Percentiles rank a stretch among this genome's conserved stretches.
These are phyloP conservation scores for Ophiostoma novo-ulmi DNA, from an alignment of 2,329 filamentous ascomycete genomes.

Conservation along the genomic window DNA sequence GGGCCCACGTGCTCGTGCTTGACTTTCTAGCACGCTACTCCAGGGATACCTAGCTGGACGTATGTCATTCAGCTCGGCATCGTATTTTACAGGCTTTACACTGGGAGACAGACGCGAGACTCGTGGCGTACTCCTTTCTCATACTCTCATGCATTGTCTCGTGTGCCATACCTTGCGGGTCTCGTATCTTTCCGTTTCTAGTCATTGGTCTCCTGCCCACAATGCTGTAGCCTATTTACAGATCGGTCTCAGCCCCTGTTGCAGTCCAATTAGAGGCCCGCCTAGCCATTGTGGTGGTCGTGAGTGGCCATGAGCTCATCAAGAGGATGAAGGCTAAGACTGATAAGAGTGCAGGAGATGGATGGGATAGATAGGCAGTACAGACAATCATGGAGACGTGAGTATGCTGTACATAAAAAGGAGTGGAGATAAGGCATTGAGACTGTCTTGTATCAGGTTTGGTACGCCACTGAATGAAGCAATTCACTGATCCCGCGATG, in stretches of 20 bases:
- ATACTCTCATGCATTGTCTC: slow-evolving; percentile 10
- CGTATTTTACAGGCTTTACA: not conserved
- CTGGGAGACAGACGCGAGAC: not conserved
- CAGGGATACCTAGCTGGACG: not conserved
- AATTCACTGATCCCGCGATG: not conserved
- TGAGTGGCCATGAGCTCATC: slow-evolving; percentile 23
- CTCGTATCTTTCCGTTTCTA: not conserved
- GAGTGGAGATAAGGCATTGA: not conserved
- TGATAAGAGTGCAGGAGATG: not conserved
- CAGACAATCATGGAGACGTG: not conserved
- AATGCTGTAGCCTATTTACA: not conserved
- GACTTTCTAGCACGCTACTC: slow-evolving; percentile 5
- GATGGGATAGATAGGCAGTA: not conserved
- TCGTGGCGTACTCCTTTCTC: not conserved
- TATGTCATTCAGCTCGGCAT: not conserved
- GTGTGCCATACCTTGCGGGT: not conserved
- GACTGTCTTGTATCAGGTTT: not conserved
- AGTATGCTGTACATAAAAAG: not conserved
- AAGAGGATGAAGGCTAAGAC: not conserved
- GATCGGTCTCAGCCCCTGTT: not conserved
- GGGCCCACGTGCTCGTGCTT: slow-evolving; percentile 22
- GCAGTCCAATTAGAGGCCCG: slow-evolving; percentile 17
- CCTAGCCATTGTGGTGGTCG: slow-evolving; percentile 25
- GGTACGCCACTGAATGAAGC: not conserved
- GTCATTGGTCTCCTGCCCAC: not conserved